A percentile compares a stretch with the other conserved stretches of the same genome.
Conservation (phyloP, 169 alveolate species). For the Plasmodium inui region DNA sequence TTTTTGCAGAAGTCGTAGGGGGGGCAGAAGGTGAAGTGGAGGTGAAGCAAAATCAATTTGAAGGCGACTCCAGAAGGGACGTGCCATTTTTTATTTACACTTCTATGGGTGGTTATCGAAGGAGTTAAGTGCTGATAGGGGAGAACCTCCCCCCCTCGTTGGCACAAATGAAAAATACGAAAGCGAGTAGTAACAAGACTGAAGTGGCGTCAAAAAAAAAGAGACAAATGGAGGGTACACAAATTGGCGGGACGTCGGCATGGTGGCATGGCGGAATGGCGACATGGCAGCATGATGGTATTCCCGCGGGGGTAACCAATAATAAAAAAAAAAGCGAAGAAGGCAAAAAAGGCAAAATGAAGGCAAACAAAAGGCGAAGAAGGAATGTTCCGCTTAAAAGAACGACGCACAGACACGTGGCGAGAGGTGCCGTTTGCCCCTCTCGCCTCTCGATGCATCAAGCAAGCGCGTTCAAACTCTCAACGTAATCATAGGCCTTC, state of each 20-base stretch:
- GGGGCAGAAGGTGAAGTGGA: not conserved
- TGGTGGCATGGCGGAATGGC: not conserved
- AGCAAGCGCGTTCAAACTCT: conserved; percentile 59
- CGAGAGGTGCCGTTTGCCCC: not conserved
- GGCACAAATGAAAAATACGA: not conserved
- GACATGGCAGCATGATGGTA: not conserved
- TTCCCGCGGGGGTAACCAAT: not conserved
- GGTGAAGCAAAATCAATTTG: not conserved
- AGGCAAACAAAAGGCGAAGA: not conserved
- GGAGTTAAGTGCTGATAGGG: not conserved
- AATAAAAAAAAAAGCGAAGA: not conserved
- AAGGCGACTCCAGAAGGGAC: not conserved
- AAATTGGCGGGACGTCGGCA: not conserved
- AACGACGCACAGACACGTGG: not conserved
- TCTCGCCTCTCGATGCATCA: not conserved
- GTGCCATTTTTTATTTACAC: not conserved
- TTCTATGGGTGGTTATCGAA: not conserved
- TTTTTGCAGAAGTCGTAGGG: conserved; percentile 86
- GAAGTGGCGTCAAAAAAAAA: not conserved
- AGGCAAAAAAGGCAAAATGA: not conserved
- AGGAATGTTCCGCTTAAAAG: not conserved
- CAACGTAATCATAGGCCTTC: conserved; percentile 87
- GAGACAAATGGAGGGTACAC: conserved; percentile 3
- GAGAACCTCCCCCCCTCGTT: not conserved
- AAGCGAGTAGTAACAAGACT: not conserved